Evolutionary conservation across 1,284 basidiomycete genomes (phyloP).

Genomic region (Puccinia polysora): DNA sequence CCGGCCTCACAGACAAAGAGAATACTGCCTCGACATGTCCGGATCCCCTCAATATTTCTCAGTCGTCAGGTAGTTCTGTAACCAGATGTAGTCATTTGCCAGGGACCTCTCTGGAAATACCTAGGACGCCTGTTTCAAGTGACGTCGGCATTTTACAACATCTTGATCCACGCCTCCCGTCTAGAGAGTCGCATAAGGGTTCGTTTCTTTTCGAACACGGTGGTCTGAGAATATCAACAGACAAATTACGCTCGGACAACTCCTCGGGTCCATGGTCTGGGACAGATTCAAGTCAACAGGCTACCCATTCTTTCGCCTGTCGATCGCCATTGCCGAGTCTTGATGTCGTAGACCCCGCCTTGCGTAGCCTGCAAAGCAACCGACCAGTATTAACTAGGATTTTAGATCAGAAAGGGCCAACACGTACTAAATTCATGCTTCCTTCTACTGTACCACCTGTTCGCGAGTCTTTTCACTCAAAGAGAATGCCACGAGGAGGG

Average conservation of each 20-base stretch:
- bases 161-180: neutral
- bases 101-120: neutral
- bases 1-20: too few species aligned
- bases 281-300: too few species aligned
- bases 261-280: neutral
- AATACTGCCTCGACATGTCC: neutral
- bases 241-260: neutral
- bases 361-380: neutral
- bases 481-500: too few species aligned
- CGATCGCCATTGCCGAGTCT: neutral
- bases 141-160: neutral
- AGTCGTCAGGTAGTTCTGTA: neutral
- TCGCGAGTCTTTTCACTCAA: neutral
- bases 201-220: neutral
- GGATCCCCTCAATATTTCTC: neutral
- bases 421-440: neutral
- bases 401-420: neutral
- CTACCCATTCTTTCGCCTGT: neutral
- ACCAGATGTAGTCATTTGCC: neutral
- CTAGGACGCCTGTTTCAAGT: neutral
- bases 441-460: neutral
- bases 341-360: neutral
- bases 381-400: neutral
- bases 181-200: neutral
- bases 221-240: neutral